Evolutionary conservation across 164 flowering plant genomes (phyloP), one percentile per base, ranked within the genome.

Genomic region (Vitis rotundifolia): DNA sequence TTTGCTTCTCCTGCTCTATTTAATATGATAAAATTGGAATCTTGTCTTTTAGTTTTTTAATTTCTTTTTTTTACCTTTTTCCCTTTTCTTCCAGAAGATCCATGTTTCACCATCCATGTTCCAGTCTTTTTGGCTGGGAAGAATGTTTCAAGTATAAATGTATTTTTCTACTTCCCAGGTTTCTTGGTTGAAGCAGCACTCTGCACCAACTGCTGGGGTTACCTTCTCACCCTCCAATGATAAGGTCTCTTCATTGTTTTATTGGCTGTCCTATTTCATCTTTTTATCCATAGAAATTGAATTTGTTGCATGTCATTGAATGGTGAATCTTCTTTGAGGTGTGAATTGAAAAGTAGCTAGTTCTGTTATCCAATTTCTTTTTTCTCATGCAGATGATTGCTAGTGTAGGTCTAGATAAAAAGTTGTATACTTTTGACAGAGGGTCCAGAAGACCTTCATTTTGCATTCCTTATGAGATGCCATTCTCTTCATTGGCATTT

Each of bases 121-220:
- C 44, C 7, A 37, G 44, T 3, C 44, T 37, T 37, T 37, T 37
- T 37, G 44, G 44, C 44, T 3, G 6, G 44, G 44, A 37, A 37
- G 5, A 37, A 37, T 37, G 44, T 37, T 37, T 37, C 44, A 37
- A 37, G 44, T 37, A 3, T 37, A 3, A 37, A 37, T 37, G 44
- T 6, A 37, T 37, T 37, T 37, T 37, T 37, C 44, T 37, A 37
- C 44, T 37, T 37, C 44, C 5, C 83, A 96, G 99, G 80, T 80
- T 73, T 91, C 99, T 64, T 96, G 99, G 99, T 72, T 81, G 76
- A 96, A 89, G 87, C 97, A 91, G 79, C 98, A 96, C 85, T 93
- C 97, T 76, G 98, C 99, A 51, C 99, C 99, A 63, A 87, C 94
- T 48, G 88, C 97, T 76, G 98, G 92, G 68, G 78, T 93, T 81